Evolutionary conservation across 2,329 filamentous ascomycete species (phyloP).

Genomic region (Diaporthe vexans): DNA sequence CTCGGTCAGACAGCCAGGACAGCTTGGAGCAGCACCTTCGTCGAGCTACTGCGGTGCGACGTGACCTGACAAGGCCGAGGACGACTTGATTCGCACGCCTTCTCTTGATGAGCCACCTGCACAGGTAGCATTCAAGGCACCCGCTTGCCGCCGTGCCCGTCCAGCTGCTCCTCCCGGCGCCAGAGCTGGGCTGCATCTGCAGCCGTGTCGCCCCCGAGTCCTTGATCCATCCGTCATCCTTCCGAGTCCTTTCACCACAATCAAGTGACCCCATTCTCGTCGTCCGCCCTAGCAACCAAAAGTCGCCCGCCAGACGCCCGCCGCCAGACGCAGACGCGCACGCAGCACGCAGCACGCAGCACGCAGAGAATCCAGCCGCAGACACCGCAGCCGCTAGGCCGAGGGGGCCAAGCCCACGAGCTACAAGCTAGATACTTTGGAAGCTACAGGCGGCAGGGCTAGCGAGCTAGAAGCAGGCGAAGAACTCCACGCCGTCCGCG

Average conservation of each 20-base stretch:
- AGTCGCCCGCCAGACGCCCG: slow-evolving; percentile 12
- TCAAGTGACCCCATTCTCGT: not conserved
- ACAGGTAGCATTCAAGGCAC: slow-evolving; percentile 1
- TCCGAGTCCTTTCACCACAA: slow-evolving; percentile 4
- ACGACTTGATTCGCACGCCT: slow-evolving; percentile 8
- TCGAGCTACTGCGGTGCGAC: slow-evolving; percentile 34
- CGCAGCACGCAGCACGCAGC: not conserved
- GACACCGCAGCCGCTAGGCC: slow-evolving; percentile 7
- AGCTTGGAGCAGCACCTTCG: slow-evolving; percentile 12
- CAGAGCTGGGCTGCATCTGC: slow-evolving; percentile 23
- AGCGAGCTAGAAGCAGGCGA: slow-evolving; percentile 25
- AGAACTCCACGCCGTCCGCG: slow-evolving; percentile 18
- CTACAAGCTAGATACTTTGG: not conserved
- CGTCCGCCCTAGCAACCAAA: not conserved
- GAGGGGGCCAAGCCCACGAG: not conserved
- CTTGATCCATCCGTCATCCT: slow-evolving; percentile 28
- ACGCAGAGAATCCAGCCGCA: slow-evolving; percentile 4
- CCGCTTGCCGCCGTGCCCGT: not conserved
- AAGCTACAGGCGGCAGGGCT: not conserved
- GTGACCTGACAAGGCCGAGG: slow-evolving; percentile 21
- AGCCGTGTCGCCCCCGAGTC: slow-evolving; percentile 17
- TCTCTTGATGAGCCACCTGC: not conserved
- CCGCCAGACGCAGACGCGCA: not conserved
- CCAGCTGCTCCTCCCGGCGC: not conserved
- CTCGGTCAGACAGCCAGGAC: not conserved